Evolutionary conservation across 257 asterid species (phyloP).

Genomic region (Datura wrightii): DNA sequence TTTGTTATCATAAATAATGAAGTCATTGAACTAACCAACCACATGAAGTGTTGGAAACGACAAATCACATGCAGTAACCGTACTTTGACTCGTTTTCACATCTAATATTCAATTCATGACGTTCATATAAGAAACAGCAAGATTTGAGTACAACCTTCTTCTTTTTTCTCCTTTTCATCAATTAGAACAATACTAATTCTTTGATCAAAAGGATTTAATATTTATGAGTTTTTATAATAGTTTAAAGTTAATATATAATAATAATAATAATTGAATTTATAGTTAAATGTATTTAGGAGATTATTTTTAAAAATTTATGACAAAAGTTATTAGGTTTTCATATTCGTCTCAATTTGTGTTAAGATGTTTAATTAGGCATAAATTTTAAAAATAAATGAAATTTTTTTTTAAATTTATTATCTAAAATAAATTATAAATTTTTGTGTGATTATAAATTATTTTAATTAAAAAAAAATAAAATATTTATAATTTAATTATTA

Average conservation of each 20-base stretch:
- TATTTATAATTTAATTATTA: no score
- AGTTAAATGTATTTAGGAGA: neutral
- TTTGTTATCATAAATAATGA: neutral
- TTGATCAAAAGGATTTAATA: neutral
- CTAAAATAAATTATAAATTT: no score
- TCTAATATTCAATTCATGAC: neutral
- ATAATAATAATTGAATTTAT: neutral
- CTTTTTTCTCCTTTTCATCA: neutral
- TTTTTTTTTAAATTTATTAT: neutral
- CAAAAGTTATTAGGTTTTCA: neutral
- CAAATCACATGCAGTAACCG: constrained; percentile 27
- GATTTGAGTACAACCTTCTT: neutral
- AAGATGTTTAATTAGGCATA: neutral
- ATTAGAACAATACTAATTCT: neutral
- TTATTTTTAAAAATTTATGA: no score
- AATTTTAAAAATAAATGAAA: neutral
- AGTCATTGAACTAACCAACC: neutral
- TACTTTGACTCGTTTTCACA: neutral
- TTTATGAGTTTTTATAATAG: neutral
- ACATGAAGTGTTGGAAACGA: constrained; percentile 14
- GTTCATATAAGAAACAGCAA: neutral
- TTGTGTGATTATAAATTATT: no score
- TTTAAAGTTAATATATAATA: neutral
- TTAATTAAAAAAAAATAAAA: no score
- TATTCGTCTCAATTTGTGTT: neutral